These are phyloP conservation scores for Ganoderma sinense DNA, from an alignment of 1,284 basidiomycete genomes.

Conservation along the genomic window DNA sequence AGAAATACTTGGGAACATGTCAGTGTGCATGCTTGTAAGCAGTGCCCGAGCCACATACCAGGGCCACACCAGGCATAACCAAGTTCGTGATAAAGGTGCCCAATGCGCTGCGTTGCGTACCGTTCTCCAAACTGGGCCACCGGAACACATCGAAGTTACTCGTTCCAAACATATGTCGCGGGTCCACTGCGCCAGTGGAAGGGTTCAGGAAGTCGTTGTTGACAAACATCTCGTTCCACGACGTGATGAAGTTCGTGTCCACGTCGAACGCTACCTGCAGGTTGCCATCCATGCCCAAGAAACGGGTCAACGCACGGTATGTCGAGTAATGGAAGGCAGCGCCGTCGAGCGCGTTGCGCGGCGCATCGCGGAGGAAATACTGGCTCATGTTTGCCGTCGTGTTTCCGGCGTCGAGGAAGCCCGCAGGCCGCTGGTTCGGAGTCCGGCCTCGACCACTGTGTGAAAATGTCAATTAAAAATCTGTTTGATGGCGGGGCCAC, in stretches of 20 bases:
- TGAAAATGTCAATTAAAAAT: neutral
- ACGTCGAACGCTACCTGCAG: constrained; percentile 88
- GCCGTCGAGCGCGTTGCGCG: constrained; percentile 72
- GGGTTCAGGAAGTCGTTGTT: constrained; percentile 88
- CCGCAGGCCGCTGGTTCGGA: constrained; percentile 67
- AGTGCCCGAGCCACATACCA: constrained; percentile 52
- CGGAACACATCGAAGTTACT: constrained; percentile 94
- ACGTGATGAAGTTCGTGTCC: constrained; percentile 79
- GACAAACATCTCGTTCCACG: constrained; percentile 91
- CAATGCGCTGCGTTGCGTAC: constrained; percentile 77
- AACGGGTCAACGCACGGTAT: constrained; percentile 84
- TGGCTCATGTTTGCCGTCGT: constrained; percentile 64
- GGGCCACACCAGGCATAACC: constrained; percentile 87
- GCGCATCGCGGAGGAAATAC: constrained; percentile 80
- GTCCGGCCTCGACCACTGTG: constrained; percentile 86
- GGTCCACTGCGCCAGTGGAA: constrained; percentile 72
- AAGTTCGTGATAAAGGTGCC: constrained; percentile 82
- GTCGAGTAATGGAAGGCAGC: constrained; percentile 93
- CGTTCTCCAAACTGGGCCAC: constrained; percentile 88
- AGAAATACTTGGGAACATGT: constrained; percentile 66
- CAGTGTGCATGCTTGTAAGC: constrained; percentile 15
- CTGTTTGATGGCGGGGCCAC: neutral
- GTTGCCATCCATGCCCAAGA: constrained; percentile 94
- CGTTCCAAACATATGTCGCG: constrained; percentile 87
- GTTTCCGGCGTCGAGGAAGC: constrained; percentile 74